Percentiles rank a stretch among this genome's conserved stretches.
Conservation (phyloP, 495 filamentous ascomycete species). For the Antarctomyces pellizariae region DNA sequence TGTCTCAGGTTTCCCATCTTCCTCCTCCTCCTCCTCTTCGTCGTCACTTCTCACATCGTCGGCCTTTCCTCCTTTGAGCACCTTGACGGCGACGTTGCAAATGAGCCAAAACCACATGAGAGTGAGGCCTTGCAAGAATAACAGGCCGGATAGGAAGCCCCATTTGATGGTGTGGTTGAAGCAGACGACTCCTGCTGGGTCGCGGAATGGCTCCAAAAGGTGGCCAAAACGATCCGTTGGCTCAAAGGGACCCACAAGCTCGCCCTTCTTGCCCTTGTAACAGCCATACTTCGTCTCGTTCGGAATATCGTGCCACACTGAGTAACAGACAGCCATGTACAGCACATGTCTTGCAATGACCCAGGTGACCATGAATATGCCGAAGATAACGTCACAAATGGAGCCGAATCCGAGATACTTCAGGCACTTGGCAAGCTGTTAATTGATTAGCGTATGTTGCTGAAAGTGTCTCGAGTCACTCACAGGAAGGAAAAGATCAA, state of each 20-base stretch:
- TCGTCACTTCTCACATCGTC: constrained; percentile 79
- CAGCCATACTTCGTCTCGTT: constrained; percentile 40
- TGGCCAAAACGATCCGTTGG: constrained; percentile 31
- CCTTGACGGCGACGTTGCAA: constrained; percentile 47
- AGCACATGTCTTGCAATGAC: constrained; percentile 59
- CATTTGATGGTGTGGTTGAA: constrained; percentile 48
- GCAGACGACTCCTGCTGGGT: constrained; percentile 49
- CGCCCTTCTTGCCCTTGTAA: constrained; percentile 33
- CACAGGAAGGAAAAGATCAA: constrained; percentile 74
- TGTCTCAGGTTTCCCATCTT: constrained; percentile 18
- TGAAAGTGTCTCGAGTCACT: constrained; percentile 14
- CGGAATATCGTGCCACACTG: constrained; percentile 49
- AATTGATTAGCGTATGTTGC: neutral
- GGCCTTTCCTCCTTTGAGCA: constrained; percentile 51
- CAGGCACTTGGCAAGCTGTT: constrained; percentile 73
- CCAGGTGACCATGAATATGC: constrained; percentile 70
- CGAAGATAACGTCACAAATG: constrained; percentile 68
- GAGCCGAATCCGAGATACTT: constrained; percentile 62
- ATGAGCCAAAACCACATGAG: constrained; percentile 86
- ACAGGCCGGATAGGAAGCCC: constrained; percentile 50
- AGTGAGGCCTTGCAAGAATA: constrained; percentile 57
- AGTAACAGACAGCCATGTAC: constrained; percentile 58
- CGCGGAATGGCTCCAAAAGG: constrained; percentile 42
- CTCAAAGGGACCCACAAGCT: constrained; percentile 29
- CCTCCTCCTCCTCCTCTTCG: constrained; percentile 43